Evolutionary conservation across 306 rosid genomes (phyloP).

Genomic region (Calophaca sinica): DNA sequence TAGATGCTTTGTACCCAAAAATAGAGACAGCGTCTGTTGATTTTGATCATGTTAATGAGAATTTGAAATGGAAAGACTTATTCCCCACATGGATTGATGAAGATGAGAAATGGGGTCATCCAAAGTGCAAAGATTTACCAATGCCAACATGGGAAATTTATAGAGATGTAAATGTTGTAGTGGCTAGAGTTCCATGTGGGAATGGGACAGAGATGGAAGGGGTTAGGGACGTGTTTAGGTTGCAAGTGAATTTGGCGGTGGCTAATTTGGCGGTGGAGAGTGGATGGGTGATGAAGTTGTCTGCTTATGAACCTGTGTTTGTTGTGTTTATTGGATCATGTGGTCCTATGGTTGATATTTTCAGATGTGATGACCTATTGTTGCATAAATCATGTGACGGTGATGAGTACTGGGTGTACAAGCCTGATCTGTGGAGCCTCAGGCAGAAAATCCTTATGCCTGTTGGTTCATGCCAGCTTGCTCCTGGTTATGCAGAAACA

Average conservation of each 20-base stretch:
- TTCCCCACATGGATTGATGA: slow-evolving; percentile 82
- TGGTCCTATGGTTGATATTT: slow-evolving; percentile 79
- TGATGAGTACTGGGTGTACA: slow-evolving; percentile 58
- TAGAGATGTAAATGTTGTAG: slow-evolving; percentile 59
- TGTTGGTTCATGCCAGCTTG: too few relatives aligned
- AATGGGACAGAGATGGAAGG: too few relatives aligned
- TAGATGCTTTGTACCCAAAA: slow-evolving; percentile 15
- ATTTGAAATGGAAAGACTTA: slow-evolving; percentile 55
- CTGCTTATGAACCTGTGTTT: slow-evolving; percentile 32
- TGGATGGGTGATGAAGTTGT: too few relatives aligned
- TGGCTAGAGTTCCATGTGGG: slow-evolving; percentile 62
- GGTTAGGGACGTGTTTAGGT: too few relatives aligned
- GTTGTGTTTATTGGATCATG: slow-evolving; percentile 72
- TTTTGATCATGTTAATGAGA: slow-evolving; percentile 46
- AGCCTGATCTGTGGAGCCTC: slow-evolving; percentile 43
- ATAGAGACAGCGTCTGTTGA: slow-evolving; percentile 44
- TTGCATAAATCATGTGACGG: slow-evolving; percentile 39
- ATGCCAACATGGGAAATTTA: slow-evolving; percentile 52
- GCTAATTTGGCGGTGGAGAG: too few relatives aligned
- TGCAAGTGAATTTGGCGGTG: too few relatives aligned
- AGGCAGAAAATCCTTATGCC: too few relatives aligned
- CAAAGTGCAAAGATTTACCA: slow-evolving; percentile 54
- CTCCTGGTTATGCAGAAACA: too few relatives aligned
- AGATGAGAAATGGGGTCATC: slow-evolving; percentile 45
- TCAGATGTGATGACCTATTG: slow-evolving; percentile 70